Evolutionary conservation across 2,329 filamentous ascomycete genomes (phyloP).

Genomic region (Claviceps maximensis): DNA sequence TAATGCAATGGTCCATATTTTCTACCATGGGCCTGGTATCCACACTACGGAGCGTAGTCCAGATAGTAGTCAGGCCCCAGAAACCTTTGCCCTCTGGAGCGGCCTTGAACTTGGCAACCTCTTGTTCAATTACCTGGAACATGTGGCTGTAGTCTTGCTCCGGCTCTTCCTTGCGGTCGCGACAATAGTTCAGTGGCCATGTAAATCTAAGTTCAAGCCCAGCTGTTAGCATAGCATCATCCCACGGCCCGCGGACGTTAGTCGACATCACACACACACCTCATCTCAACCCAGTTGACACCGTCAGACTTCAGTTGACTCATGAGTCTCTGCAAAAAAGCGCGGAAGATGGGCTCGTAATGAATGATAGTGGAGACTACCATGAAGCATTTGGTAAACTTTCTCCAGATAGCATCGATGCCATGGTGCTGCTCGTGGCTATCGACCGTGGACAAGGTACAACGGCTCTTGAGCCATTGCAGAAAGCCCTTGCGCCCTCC

Average conservation of each 20-base stretch:
- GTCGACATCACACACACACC: conserved; percentile 22
- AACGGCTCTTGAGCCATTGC: conserved; percentile 61
- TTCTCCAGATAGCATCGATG: conserved; percentile 70
- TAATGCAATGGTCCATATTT: conserved; percentile 79
- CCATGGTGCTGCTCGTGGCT: conserved; percentile 71
- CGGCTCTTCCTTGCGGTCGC: conserved; percentile 47
- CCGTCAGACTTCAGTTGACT: conserved; percentile 64
- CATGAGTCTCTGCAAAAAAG: conserved; percentile 61
- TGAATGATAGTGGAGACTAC: conserved; percentile 64
- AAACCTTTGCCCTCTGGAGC: conserved; percentile 61
- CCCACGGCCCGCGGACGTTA: background rate
- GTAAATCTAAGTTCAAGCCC: conserved; percentile 37
- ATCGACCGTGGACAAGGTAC: conserved; percentile 58
- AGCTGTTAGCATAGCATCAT: background rate
- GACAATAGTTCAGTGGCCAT: conserved; percentile 59
- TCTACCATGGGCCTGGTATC: conserved; percentile 55
- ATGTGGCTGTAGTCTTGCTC: conserved; percentile 57
- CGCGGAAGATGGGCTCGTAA: conserved; percentile 81
- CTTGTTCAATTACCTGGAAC: conserved; percentile 63
- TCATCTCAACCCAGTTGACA: conserved; percentile 71
- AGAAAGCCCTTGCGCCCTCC: conserved; percentile 61
- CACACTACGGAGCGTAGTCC: conserved; percentile 58
- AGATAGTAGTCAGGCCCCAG: conserved; percentile 76
- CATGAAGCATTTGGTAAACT: conserved; percentile 63
- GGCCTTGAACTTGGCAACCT: conserved; percentile 61